Percentiles rank a stretch among this genome's conserved stretches.
phyloP scores from a whole-genome alignment of 306 rosid species.

The Pueraria montana region DNA sequence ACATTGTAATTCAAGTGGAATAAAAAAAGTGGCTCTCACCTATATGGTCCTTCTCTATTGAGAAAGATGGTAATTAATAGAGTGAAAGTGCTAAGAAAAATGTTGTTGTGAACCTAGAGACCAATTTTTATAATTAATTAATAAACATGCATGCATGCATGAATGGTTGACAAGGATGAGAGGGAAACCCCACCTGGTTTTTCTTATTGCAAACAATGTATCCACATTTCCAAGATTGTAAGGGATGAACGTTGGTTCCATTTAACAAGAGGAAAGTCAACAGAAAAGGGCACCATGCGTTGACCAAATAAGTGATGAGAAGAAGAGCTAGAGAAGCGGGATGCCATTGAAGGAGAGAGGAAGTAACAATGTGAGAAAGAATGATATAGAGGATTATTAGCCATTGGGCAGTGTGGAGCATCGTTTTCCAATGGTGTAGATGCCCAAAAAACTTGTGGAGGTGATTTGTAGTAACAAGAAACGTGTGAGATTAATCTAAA shows the following conservation, averaged over 20 bases:
- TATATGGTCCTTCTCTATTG: no score
- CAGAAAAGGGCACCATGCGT: not conserved
- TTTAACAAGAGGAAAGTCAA: not conserved
- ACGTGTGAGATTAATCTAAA: no score
- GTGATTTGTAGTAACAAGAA: no score
- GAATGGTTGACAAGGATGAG: not conserved
- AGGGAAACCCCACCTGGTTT: not conserved
- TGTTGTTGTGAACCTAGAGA: no score
- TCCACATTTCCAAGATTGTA: not conserved
- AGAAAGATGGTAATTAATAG: no score
- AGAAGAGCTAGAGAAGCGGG: no score
- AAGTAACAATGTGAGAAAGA: not conserved
- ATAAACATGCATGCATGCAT: not conserved
- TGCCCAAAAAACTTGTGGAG: no score
- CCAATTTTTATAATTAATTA: not conserved
- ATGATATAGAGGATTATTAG: not conserved
- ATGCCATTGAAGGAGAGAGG: no score
- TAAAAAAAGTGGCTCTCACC: no score
- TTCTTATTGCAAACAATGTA: not conserved
- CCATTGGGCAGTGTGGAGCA: not conserved
- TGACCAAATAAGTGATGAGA: not conserved
- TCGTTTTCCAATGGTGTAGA: no score
- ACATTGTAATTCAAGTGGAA: no score
- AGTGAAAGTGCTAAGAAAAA: no score
- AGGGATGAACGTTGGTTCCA: not conserved